Conservation (phyloP, 2,329 filamentous ascomycete genomes). For the Sporothrix luriei region DNA sequence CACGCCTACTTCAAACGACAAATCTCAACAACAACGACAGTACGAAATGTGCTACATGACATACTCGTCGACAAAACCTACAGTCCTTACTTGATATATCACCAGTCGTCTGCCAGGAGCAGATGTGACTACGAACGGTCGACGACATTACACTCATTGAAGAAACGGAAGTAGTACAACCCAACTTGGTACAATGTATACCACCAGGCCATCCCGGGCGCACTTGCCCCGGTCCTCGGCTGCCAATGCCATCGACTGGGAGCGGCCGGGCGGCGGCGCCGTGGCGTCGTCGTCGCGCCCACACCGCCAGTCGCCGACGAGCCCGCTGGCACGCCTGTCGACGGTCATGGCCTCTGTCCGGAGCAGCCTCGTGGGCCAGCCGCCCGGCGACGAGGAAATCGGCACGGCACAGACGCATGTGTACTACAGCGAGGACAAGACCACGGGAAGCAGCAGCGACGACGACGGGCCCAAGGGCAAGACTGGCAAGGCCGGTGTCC, state of each 20-base stretch:
- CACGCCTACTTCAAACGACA: background rate
- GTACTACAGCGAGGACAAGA: slow-evolving; percentile 9
- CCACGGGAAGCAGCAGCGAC: background rate
- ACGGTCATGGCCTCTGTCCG: slow-evolving; percentile 17
- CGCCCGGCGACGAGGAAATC: background rate
- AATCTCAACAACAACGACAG: no score
- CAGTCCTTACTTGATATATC: slow-evolving; percentile 2
- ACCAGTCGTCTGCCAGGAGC: background rate
- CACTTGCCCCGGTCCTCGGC: background rate
- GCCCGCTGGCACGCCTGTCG: slow-evolving; percentile 1
- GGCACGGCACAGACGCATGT: background rate
- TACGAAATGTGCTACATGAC: slow-evolving; percentile 6
- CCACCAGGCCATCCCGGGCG: background rate
- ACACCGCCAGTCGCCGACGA: slow-evolving; percentile 6
- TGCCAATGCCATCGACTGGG: slow-evolving; percentile 17
- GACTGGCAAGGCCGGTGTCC: background rate
- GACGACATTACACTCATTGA: background rate
- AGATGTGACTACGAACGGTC: background rate
- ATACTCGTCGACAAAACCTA: background rate
- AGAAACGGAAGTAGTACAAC: no score
- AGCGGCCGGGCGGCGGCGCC: background rate
- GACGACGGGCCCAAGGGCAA: background rate
- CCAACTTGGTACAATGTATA: background rate
- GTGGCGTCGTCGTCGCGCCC: background rate
- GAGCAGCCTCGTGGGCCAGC: slow-evolving; percentile 3